A percentile compares a stretch with the other conserved stretches of the same genome.
These are phyloP conservation scores for Geotrichum klebahnii DNA, from an alignment of 1,139 yeast species.

Conservation along the genomic window DNA sequence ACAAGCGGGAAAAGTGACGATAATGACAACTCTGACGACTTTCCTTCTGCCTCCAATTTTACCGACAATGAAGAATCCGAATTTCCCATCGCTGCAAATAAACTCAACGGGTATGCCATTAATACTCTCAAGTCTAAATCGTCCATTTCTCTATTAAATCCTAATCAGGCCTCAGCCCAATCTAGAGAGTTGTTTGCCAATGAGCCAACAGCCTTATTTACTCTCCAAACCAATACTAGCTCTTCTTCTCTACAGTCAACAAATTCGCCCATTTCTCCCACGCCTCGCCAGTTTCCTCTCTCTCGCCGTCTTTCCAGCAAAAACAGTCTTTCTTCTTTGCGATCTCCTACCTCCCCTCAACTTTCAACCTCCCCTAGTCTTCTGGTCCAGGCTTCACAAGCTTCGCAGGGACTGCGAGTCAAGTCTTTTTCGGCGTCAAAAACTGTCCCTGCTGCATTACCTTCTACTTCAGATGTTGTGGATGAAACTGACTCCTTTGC, in stretches of 20 bases:
- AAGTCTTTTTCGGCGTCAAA: conserved; percentile 4
- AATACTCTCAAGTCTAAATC: conserved; percentile 27
- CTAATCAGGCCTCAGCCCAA: conserved; percentile 18
- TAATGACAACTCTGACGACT: conserved; percentile 10
- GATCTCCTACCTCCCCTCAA: conserved; percentile 1
- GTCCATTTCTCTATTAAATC: conserved; percentile 16
- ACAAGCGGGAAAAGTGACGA: conserved; percentile 15
- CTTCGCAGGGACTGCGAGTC: conserved; percentile 17
- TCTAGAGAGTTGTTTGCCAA: conserved; percentile 7
- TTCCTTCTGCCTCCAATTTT: conserved; percentile 7
- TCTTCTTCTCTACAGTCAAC: background rate
- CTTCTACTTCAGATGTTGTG: conserved; percentile 8
- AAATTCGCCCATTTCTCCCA: conserved; percentile 4
- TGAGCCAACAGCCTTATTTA: conserved; percentile 2
- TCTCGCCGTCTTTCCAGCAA: conserved; percentile 3
- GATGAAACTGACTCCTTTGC: conserved; percentile 6
- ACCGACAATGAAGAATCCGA: conserved; percentile 17
- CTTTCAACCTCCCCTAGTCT: background rate
- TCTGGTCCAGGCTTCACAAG: conserved; percentile 14
- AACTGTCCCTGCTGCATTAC: conserved; percentile 6
- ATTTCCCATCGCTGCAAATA: conserved; percentile 21
- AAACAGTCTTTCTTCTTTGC: conserved; percentile 15
- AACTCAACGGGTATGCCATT: conserved; percentile 29
- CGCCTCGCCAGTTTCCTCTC: conserved; percentile 3
- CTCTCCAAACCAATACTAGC: conserved; percentile 2